These are phyloP conservation scores for Termitomyces sp. DNA, from an alignment of 768 basidiomycete genomes.

Conservation along the genomic window DNA sequence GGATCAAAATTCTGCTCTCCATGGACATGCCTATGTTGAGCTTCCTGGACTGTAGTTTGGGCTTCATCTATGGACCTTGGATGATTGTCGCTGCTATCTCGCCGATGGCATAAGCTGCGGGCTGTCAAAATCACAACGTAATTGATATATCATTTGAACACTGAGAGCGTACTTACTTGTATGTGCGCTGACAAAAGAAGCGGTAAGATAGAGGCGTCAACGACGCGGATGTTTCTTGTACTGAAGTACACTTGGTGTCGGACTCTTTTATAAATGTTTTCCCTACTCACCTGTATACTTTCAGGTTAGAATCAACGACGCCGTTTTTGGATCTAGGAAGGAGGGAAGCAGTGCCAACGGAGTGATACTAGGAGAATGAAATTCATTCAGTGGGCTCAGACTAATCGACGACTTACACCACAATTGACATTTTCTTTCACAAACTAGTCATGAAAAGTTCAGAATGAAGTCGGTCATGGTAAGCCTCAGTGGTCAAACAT, in stretches of 20 bases:
- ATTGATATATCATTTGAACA: not conserved
- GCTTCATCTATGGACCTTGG: not conserved
- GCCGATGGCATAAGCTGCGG: constrained; percentile 1
- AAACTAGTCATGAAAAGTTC: constrained; percentile 14
- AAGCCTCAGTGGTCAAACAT: not conserved
- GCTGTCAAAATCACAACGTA: not conserved
- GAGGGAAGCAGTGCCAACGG: constrained; percentile 40
- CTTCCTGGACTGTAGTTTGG: too few relatives aligned
- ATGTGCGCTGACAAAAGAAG: constrained; percentile 38
- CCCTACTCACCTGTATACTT: constrained; percentile 23
- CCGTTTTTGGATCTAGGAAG: constrained; percentile 30
- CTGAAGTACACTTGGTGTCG: constrained; percentile 18
- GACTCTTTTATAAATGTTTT: not conserved
- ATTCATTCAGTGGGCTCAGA: not conserved
- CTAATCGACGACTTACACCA: constrained; percentile 20
- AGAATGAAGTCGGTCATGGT: not conserved
- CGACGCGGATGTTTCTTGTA: constrained; percentile 45
- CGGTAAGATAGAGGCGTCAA: constrained; percentile 42
- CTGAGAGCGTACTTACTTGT: constrained; percentile 18
- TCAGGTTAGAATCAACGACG: constrained; percentile 23
- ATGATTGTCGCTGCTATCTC: constrained; percentile 8
- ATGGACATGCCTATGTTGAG: too few relatives aligned
- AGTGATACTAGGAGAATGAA: constrained; percentile 24
- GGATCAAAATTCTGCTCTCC: too few relatives aligned
- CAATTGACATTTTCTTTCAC: constrained; percentile 23